phyloP scores from a whole-genome alignment of 2,329 filamentous ascomycete genomes.

The Paraphoma sp. region DNA sequence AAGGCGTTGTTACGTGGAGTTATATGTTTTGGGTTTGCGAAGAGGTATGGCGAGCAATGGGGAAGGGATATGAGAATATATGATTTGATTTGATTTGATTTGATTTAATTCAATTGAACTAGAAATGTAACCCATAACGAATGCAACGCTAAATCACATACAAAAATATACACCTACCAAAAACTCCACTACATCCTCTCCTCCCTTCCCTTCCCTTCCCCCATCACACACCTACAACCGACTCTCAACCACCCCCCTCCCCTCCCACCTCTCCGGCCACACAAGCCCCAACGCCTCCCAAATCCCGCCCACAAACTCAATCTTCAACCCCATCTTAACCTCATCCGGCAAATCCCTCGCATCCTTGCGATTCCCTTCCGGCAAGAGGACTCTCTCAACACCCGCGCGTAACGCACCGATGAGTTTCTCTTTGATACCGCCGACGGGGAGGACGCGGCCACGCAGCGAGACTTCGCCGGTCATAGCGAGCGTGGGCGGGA shows the following conservation, averaged over 20 bases:
- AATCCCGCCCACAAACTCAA: constrained; percentile 90
- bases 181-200: no score
- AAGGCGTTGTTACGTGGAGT: no score
- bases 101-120: no score
- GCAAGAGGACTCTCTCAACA: constrained; percentile 91
- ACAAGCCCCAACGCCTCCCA: constrained; percentile 92
- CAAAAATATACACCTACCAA: no score
- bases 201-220: no score
- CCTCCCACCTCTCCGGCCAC: constrained; percentile 89
- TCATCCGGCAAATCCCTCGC: constrained; percentile 88
- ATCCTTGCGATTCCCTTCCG: constrained; percentile 89
- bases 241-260: constrained; percentile 72
- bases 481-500: constrained; percentile 94
- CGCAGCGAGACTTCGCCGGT: constrained; percentile 82
- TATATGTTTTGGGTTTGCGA: no score
- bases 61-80: no score
- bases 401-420: constrained; percentile 93
- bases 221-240: constrained; percentile 63
- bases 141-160: no score
- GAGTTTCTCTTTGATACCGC: constrained; percentile 98
- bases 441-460: constrained; percentile 90
- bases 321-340: constrained; percentile 84
- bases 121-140: no score
- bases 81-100: no score
- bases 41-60: no score